Base-by-base conservation (phyloP, 306 rosid genomes). In the Begonia loranthoides region DNA sequence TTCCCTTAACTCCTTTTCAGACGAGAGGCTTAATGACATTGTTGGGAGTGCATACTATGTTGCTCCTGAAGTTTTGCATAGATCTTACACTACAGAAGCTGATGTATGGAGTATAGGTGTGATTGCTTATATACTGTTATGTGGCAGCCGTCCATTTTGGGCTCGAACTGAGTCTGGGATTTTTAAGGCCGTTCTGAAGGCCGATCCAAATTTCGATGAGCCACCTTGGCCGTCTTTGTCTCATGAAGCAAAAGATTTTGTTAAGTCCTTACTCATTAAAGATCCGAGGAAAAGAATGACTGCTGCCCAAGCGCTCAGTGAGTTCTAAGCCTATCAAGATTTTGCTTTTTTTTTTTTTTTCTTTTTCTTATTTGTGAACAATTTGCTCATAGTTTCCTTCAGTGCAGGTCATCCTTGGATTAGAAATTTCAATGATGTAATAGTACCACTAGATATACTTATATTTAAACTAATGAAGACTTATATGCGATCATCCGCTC, bases 11-110 rank as follows among this genome's bases (percentile, higher is more conserved):
- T 15, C 33, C 50, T 68, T 82, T 64, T 56, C 87, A 89, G 97
- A 89, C 68, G 95, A 82, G 61, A 80, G 82, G 73, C 95, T 89
- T 46, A 84, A 84, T 19, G 97, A 89, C 64, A 84, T 84, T 52
- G 97, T 85, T 69, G 97, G 97, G 58, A 89, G 97, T 47, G 97
- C 97, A n/a, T 89, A 89, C 72, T 89, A 89, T 60, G 95, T 89
- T 14, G 95, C 97, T 61, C 97, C 97, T 0, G 97, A 89, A 76
- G 97, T 89, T 66, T 73, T 89, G 43, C 97, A 80, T 55, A 77
- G 95, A 69, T 74, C 95, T 51, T 89, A 84, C 70, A 74, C 73
- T 41, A 79, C 97, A 19, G 97, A 84, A 65, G 97, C 97, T 36
- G 97, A 89, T 41, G 72, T 79, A 28, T 89, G 97, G 97, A 89